Conservation (phyloP, 129 eudicot species). For the Gnaphalium uliginosum region DNA sequence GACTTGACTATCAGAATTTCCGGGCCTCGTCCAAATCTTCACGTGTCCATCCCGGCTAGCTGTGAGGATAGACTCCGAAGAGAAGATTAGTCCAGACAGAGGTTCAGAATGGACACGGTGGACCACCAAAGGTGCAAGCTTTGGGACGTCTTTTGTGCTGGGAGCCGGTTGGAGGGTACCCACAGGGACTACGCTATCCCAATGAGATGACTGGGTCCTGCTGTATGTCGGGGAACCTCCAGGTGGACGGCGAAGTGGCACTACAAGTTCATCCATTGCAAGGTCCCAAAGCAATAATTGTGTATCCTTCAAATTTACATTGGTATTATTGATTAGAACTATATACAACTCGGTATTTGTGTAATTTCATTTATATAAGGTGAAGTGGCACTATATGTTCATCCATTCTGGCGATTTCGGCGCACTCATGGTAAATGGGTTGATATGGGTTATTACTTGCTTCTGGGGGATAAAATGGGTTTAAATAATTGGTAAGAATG, state of each 20-base stretch:
- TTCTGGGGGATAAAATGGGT: not conserved
- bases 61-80: slow-evolving; percentile 62
- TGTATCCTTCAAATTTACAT: slow-evolving; percentile 51
- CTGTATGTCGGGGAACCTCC: slow-evolving; percentile 90
- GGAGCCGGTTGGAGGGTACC: slow-evolving; percentile 87
- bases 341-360: not conserved
- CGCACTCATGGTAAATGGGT: not conserved
- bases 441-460: not conserved
- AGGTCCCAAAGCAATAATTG: slow-evolving; percentile 90
- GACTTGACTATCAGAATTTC: slow-evolving; percentile 37
- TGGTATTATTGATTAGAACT: not conserved
- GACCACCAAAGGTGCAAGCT: slow-evolving; percentile 79
- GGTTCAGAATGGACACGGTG: slow-evolving; percentile 85
- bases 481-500: not conserved
- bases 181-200: slow-evolving; percentile 58
- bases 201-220: slow-evolving; percentile 68
- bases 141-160: slow-evolving; percentile 79
- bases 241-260: slow-evolving; percentile 71
- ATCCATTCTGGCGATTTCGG: not conserved
- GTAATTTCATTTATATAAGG: not conserved
- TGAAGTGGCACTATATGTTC: not conserved
- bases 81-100: slow-evolving; percentile 65
- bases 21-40: slow-evolving; percentile 79
- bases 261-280: slow-evolving; percentile 79
- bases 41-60: slow-evolving; percentile 78